Evolutionary conservation across 2,329 filamentous ascomycete genomes (phyloP).

Genomic region (Neofusicoccum laricinum): DNA sequence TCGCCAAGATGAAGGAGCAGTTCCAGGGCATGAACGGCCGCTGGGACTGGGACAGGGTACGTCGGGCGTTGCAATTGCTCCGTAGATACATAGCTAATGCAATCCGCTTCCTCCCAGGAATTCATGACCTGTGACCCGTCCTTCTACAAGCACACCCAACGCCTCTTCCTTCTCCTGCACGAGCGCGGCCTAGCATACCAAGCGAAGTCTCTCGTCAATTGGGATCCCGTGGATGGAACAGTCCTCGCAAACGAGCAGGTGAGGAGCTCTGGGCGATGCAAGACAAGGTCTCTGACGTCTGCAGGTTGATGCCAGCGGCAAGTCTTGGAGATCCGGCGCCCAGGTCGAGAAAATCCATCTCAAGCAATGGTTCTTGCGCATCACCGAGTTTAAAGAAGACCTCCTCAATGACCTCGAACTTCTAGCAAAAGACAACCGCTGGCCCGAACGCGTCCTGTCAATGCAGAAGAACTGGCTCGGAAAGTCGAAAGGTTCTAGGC

Average conservation of each 20-base stretch:
- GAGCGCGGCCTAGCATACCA: slow-evolving; percentile 77
- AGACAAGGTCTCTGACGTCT: background rate
- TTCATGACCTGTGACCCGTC: slow-evolving; percentile 77
- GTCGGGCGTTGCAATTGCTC: slow-evolving; percentile 28
- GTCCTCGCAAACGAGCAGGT: slow-evolving; percentile 85
- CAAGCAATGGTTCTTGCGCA: slow-evolving; percentile 88
- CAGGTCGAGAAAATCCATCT: slow-evolving; percentile 75
- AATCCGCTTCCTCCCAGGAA: slow-evolving; percentile 55
- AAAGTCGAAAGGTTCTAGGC: slow-evolving; percentile 68
- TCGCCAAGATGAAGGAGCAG: slow-evolving; percentile 80
- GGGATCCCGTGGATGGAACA: slow-evolving; percentile 84
- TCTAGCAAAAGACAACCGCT: slow-evolving; percentile 61
- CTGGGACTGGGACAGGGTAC: slow-evolving; percentile 80
- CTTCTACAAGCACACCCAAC: slow-evolving; percentile 89
- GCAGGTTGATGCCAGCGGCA: slow-evolving; percentile 73
- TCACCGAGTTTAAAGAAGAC: slow-evolving; percentile 72
- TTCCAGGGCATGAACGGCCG: slow-evolving; percentile 73
- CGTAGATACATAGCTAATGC: slow-evolving; percentile 25
- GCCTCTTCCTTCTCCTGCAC: slow-evolving; percentile 75
- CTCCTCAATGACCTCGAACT: slow-evolving; percentile 68
- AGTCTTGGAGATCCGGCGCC: slow-evolving; percentile 83
- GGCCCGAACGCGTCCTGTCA: slow-evolving; percentile 78
- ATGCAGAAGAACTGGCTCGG: slow-evolving; percentile 91
- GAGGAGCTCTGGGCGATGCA: background rate
- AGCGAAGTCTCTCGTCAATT: slow-evolving; percentile 81